Evolutionary conservation across 257 asterid species (phyloP), one percentile per base, ranked within the genome.

Genomic region (Nicotiana obtusifolia): DNA sequence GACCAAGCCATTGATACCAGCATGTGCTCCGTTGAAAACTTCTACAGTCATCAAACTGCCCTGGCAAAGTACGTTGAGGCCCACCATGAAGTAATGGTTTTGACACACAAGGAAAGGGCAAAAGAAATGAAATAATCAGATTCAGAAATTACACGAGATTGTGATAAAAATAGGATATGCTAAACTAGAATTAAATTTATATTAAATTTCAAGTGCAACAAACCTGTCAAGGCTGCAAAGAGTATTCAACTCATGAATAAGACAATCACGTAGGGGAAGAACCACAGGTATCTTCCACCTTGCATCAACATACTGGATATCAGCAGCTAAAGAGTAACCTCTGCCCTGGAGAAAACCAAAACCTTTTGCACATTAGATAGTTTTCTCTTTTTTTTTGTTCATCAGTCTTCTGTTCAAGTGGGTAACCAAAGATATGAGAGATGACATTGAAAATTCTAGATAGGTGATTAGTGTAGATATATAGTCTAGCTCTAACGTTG

Each of bases 241-340:
- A 90, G 86, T 65, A 83, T 82, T 86, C 88, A 95, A 84, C 92
- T 95, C 99, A 64, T 91, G 91, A 76, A 87, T 84, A 57, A 89
- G 91, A 86, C 98, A 95, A 89, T 95, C 99, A 30, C 91, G 98
- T 65, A 95, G 93, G 49, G 98, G 99, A 83, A 92, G 94, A 87
- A 95, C 89, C 80, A 91, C 96, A 0, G 97, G 97, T 61, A 90
- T 82, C 84, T 85, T 87, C 97, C 97, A 92, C 88, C 99, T 90
- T 76, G 98, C 94, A 88, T 95, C 98, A 84, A 91, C 93, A 86
- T 88, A 95, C 76, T 93, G 99, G 84, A 95, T 92, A 87, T 95
- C 98, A 54, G 97, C 97, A 62, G 99, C 95, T 82, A 95, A 85
- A 24, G 97, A 93, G 88, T 91, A 95, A 82, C 99, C 99, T 85